Evolutionary conservation across 306 rosid species (phyloP).

Genomic region (Alnus glutinosa): DNA sequence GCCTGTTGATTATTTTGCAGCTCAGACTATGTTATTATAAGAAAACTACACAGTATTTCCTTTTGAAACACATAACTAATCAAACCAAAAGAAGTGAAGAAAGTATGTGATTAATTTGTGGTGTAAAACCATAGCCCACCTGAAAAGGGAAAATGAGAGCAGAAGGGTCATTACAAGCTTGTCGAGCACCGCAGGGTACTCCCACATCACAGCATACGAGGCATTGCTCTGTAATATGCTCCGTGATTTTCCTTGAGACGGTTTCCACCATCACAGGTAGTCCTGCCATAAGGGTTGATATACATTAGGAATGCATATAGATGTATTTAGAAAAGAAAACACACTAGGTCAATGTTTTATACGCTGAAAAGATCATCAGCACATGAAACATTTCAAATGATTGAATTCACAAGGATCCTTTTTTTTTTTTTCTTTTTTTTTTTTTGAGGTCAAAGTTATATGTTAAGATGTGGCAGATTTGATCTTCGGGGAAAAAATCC

Average conservation of each 20-base stretch:
- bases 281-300: slow-evolving; percentile 53
- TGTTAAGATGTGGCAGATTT: not conserved
- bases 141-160: slow-evolving; percentile 97
- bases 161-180: slow-evolving; percentile 84
- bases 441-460: not conserved
- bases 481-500: not conserved
- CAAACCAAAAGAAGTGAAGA: not conserved
- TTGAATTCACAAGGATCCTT: not conserved
- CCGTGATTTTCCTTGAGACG: slow-evolving; percentile 67
- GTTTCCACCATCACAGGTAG: slow-evolving; percentile 91
- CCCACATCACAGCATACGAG: slow-evolving; percentile 98
- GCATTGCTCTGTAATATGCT: slow-evolving; percentile 91
- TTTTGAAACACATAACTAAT: not conserved
- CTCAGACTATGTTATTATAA: slow-evolving; percentile 23
- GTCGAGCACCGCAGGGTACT: slow-evolving; percentile 85
- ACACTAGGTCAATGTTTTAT: not conserved
- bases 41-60: not conserved
- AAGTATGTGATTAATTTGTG: not conserved
- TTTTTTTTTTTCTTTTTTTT: not conserved
- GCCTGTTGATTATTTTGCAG: slow-evolving; percentile 58
- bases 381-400: not conserved
- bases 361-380: not conserved
- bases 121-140: slow-evolving; percentile 45
- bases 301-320: slow-evolving; percentile 18
- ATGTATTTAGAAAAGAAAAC: not conserved